Base-by-base conservation (phyloP, 2,329 filamentous ascomycete species). In the Penicillium crustosum region DNA sequence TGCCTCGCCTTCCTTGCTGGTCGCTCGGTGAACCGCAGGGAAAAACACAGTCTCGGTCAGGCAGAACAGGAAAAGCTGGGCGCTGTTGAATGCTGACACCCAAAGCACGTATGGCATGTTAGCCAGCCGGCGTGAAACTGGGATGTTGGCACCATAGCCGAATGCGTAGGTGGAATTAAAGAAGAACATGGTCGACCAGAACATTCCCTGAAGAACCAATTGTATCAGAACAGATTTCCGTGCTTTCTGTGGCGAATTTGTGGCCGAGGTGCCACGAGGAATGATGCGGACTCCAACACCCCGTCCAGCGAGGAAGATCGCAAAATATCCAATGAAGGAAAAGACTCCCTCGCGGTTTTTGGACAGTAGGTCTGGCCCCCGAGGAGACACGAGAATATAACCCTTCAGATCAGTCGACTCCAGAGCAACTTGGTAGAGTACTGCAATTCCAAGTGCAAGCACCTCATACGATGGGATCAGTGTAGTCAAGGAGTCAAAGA, bases 271-370 rank as follows among this genome's bases (percentile, higher is more conserved):
- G 77, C 58, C 86, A 74, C 82, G 78, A 3, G 91, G 90, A 38
- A 97, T 84, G 58, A 94, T 84, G 60, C 88, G 85, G 75, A 93
- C 87, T 49, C 94, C 94, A 19, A 88, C 85, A 41, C 90, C 89
- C 71, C 95, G 91, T 4, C 94, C 94, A 0, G 90, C 87, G 39
- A 99, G 85, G 75, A 97, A 99, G 58, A 99, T 97, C 47, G 93
- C 89, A 45, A 99, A 83, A 71, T 99, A 99, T 5, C 94, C 94
- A 49, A 90, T 77, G 74, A 97, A 96, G 53, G 92, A 96, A 74
- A 93, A 96, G n/a, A 99, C 82, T 0, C 94, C 94, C 74, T 99
- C 94, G 27, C 93, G 85, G 71, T 99, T 99, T 81, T 92, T 90
- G 2, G 91, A 93, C 6, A 99, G 74, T 15, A 96, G 79, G 67